phyloP scores from a whole-genome alignment of 345 rosid genomes.

The Citrus australasica region DNA sequence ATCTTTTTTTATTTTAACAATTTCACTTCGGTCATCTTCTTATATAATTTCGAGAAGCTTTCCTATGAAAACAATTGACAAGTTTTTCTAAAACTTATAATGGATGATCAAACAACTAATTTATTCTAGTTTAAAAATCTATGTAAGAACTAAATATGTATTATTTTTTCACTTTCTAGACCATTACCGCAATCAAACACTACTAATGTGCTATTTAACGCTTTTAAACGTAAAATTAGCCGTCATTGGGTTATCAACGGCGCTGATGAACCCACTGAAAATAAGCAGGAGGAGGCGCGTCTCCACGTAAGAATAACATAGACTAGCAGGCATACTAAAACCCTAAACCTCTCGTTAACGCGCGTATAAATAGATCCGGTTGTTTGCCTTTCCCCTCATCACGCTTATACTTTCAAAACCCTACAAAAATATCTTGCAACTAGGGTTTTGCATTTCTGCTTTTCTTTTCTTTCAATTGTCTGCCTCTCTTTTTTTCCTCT shows the following conservation, averaged over 20 bases:
- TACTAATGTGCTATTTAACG: background rate
- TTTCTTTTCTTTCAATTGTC: background rate
- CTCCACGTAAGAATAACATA: background rate
- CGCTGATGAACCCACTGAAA: background rate
- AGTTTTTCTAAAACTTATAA: too few species aligned
- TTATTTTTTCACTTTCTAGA: too few species aligned
- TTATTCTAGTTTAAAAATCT: too few species aligned
- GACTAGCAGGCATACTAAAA: conserved; percentile 7
- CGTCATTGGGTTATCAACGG: background rate
- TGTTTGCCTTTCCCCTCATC: background rate
- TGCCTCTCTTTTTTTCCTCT: background rate
- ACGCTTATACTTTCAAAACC: background rate
- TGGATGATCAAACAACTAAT: too few species aligned
- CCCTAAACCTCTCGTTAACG: conserved; percentile 10
- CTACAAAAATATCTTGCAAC: background rate
- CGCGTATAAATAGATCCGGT: background rate
- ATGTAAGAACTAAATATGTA: too few species aligned
- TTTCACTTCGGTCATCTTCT: too few species aligned
- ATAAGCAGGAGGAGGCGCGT: background rate
- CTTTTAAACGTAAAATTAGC: background rate
- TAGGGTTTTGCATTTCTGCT: conserved; percentile 5
- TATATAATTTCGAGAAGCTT: too few species aligned
- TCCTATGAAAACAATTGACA: too few species aligned
- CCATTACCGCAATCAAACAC: too few species aligned
- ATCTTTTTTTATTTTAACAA: too few species aligned